Percentiles rank a stretch among this genome's conserved stretches.
phyloP scores from a whole-genome alignment of 768 basidiomycete species.

The Kwoniella sp. region DNA sequence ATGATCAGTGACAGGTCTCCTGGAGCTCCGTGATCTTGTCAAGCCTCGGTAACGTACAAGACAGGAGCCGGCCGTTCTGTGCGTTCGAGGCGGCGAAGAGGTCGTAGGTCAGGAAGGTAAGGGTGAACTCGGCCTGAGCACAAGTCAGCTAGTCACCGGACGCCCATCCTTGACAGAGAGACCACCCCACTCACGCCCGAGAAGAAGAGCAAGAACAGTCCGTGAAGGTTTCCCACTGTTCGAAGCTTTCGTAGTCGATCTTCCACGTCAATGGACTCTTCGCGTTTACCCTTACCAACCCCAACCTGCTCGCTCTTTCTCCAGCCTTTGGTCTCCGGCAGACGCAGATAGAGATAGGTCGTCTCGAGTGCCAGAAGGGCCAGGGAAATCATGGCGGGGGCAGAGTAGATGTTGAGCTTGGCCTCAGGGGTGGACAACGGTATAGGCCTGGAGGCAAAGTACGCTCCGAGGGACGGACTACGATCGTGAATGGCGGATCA shows the following conservation, averaged over 20 bases:
- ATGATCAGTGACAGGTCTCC: background rate
- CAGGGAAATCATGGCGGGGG: slow-evolving; percentile 79
- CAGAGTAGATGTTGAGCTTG: slow-evolving; percentile 71
- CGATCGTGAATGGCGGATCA: background rate
- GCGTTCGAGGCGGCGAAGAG: slow-evolving; percentile 46
- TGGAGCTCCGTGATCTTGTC: background rate
- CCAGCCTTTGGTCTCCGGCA: slow-evolving; percentile 79
- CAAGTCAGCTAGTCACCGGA: background rate
- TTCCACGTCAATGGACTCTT: slow-evolving; percentile 1
- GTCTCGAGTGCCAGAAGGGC: slow-evolving; percentile 75
- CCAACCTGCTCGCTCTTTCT: slow-evolving; percentile 19
- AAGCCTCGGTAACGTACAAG: slow-evolving; percentile 32
- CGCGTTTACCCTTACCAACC: background rate
- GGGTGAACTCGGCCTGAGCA: slow-evolving; percentile 81
- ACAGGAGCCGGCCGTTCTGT: slow-evolving; percentile 47
- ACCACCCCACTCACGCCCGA: slow-evolving; percentile 55
- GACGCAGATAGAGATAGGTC: slow-evolving; percentile 63
- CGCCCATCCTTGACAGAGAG: background rate
- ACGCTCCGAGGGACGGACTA: slow-evolving; percentile 83
- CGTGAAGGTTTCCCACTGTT: slow-evolving; percentile 66
- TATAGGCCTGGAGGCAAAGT: slow-evolving; percentile 82
- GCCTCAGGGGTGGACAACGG: slow-evolving; percentile 51
- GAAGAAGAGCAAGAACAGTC: slow-evolving; percentile 81
- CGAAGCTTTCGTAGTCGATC: slow-evolving; percentile 59
- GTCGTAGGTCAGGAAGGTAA: slow-evolving; percentile 73